These are phyloP conservation scores for Gentiana macrophylla DNA, from an alignment of 257 asterid genomes.

Conservation along the genomic window DNA sequence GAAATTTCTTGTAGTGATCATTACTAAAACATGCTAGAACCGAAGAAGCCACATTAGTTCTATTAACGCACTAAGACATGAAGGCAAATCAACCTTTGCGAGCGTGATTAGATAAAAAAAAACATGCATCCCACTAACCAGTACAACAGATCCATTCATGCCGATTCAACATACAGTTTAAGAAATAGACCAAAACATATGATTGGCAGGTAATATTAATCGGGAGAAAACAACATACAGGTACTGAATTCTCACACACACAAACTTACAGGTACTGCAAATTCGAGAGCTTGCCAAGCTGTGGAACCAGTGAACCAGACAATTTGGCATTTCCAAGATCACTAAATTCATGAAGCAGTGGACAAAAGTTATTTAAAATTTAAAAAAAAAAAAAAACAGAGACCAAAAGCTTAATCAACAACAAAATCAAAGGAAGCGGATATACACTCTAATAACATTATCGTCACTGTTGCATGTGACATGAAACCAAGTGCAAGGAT, in stretches of 20 bases:
- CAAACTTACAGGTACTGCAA: conserved; percentile 87
- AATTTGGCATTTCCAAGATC: conserved; percentile 97
- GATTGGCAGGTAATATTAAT: not conserved
- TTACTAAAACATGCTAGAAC: too few species aligned
- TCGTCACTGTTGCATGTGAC: conserved; percentile 82
- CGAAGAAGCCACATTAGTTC: too few species aligned
- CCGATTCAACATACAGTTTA: too few species aligned
- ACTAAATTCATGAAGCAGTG: conserved; percentile 28
- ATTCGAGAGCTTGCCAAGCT: conserved; percentile 69
- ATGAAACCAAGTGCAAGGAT: conserved; percentile 98
- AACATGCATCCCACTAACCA: too few species aligned
- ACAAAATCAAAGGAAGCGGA: conserved; percentile 4
- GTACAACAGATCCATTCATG: too few species aligned
- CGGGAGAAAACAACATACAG: not conserved
- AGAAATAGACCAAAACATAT: too few species aligned
- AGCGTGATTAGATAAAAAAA: too few species aligned
- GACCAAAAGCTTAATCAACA: conserved; percentile 4
- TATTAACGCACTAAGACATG: too few species aligned
- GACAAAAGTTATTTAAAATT: conserved; percentile 6
- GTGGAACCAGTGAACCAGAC: conserved; percentile 77
- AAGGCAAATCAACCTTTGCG: too few species aligned
- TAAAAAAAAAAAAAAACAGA: not conserved
- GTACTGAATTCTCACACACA: not conserved
- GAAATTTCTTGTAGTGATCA: too few species aligned
- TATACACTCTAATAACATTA: conserved; percentile 89